These are phyloP conservation scores for Aquanectria penicillioides DNA, from an alignment of 2,329 filamentous ascomycete genomes.

Conservation along the genomic window DNA sequence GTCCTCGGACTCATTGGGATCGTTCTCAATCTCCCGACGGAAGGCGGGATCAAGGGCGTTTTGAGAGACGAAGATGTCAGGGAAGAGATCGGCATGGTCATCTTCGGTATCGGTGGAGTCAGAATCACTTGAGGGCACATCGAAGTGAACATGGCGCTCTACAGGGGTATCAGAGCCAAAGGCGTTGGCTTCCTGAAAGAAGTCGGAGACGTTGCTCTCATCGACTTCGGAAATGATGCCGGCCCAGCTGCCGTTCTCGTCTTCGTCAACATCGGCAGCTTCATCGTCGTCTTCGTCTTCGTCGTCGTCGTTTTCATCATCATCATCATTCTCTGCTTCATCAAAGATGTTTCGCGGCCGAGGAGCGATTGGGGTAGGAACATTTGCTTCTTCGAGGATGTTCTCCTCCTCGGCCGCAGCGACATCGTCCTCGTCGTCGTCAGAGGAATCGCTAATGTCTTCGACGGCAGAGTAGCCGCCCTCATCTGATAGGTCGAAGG, in stretches of 20 bases:
- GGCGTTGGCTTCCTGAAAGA: slow-evolving; percentile 51
- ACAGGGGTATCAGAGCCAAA: slow-evolving; percentile 53
- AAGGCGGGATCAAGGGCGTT: slow-evolving; percentile 77
- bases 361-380: slow-evolving; percentile 57
- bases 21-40: slow-evolving; percentile 77
- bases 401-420: slow-evolving; percentile 81
- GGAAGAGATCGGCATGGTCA: slow-evolving; percentile 73
- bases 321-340: slow-evolving; percentile 49
- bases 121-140: slow-evolving; percentile 73
- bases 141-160: slow-evolving; percentile 79
- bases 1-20: slow-evolving; percentile 67
- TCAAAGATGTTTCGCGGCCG: slow-evolving; percentile 54
- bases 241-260: slow-evolving; percentile 64
- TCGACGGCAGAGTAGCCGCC: slow-evolving; percentile 81
- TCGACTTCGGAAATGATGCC: slow-evolving; percentile 62
- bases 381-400: slow-evolving; percentile 64
- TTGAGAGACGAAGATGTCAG: slow-evolving; percentile 82
- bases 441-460: slow-evolving; percentile 79
- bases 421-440: slow-evolving; percentile 83
- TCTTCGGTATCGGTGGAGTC: slow-evolving; percentile 72
- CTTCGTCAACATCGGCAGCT: slow-evolving; percentile 50
- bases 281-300: slow-evolving; percentile 51
- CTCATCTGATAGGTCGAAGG: slow-evolving; percentile 73
- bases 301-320: slow-evolving; percentile 52
- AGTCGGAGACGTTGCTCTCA: slow-evolving; percentile 56